These are phyloP conservation scores for Ramaria sp. DNA, from an alignment of 768 basidiomycete species.

Conservation along the genomic window DNA sequence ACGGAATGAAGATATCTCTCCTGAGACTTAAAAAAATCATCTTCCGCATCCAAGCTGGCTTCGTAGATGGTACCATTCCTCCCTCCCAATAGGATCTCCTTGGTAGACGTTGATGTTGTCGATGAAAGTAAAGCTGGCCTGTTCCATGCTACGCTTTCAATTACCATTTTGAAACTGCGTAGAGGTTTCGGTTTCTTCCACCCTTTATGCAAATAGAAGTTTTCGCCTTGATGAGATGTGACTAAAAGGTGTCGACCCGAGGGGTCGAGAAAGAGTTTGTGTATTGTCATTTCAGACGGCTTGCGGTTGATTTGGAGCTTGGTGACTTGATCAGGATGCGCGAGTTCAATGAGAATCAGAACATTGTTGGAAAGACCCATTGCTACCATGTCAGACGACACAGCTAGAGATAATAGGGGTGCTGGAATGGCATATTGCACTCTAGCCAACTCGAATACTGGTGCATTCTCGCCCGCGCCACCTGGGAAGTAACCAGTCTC, in stretches of 20 bases:
- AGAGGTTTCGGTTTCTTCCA: constrained; percentile 78
- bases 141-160: constrained; percentile 92
- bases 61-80: constrained; percentile 82
- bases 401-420: constrained; percentile 68
- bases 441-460: constrained; percentile 72
- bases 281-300: constrained; percentile 61
- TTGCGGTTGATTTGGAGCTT: constrained; percentile 65
- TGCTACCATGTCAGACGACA: constrained; percentile 77
- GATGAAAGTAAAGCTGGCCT: constrained; percentile 53
- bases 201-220: constrained; percentile 77
- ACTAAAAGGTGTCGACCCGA: constrained; percentile 85
- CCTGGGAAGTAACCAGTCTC: constrained; percentile 25
- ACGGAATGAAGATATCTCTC: constrained; percentile 69
- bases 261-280: constrained; percentile 86
- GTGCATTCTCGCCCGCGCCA: constrained; percentile 27
- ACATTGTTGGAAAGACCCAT: constrained; percentile 73
- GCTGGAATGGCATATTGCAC: constrained; percentile 88
- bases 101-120: constrained; percentile 59
- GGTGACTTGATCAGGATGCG: constrained; percentile 75
- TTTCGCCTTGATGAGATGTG: constrained; percentile 81
- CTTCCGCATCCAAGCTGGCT: constrained; percentile 79
- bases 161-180: constrained; percentile 72
- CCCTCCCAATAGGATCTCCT: constrained; percentile 81
- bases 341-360: constrained; percentile 83
- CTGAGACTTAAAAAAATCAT: constrained; percentile 85